phyloP scores from a whole-genome alignment of 1,284 basidiomycete species.

The Cryptococcus hybrid region DNA sequence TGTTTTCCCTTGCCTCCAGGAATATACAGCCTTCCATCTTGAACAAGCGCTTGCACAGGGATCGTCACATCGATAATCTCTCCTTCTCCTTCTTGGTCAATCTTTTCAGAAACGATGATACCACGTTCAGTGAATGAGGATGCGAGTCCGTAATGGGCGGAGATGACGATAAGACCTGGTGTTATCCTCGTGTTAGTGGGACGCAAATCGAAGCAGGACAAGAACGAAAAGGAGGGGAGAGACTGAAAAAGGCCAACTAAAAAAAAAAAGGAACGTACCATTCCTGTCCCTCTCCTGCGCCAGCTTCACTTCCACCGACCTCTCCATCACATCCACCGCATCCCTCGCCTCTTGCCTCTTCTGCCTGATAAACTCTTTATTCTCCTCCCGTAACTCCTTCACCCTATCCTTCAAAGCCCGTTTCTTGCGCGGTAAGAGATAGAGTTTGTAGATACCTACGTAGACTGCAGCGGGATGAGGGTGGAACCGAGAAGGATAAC shows the following conservation, averaged over 20 bases:
- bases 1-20: conserved; percentile 63
- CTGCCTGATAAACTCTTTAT: conserved; percentile 62
- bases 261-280: not conserved
- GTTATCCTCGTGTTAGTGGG: not conserved
- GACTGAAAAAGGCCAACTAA: not conserved
- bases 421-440: conserved; percentile 59
- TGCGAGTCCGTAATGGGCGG: conserved; percentile 64
- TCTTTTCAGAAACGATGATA: conserved; percentile 51
- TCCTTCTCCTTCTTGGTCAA: conserved; percentile 60
- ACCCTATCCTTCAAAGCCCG: conserved; percentile 55
- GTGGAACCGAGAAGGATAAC: conserved; percentile 55
- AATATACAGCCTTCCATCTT: conserved; percentile 73
- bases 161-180: conserved; percentile 67
- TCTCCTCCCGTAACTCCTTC: conserved; percentile 58
- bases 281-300: conserved; percentile 39
- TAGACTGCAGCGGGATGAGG: conserved; percentile 56
- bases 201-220: not conserved
- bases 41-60: conserved; percentile 77
- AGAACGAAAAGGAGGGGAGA: not conserved
- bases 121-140: conserved; percentile 51
- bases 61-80: conserved; percentile 69
- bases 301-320: conserved; percentile 49
- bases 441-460: conserved; percentile 58
- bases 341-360: conserved; percentile 60
- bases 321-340: conserved; percentile 53